Evolutionary conservation across 2,329 filamentous ascomycete genomes (phyloP).

Genomic region (Botryosphaeria dothidea): DNA sequence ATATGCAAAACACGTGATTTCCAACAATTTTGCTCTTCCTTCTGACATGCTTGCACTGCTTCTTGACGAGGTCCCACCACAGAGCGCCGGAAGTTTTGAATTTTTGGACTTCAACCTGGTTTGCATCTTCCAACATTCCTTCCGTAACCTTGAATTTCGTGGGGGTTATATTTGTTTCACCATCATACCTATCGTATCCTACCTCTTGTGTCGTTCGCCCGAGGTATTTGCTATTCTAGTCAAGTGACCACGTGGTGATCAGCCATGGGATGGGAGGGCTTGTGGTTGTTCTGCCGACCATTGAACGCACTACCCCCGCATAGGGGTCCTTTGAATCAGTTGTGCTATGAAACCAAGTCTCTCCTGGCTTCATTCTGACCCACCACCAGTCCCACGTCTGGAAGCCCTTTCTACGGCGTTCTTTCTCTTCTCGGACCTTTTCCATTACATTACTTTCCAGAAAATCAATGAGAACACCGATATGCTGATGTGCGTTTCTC

Average conservation of each 20-base stretch:
- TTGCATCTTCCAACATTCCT: background rate
- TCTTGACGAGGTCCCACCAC: constrained; percentile 17
- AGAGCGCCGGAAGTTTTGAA: constrained; percentile 3
- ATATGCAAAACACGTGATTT: too few relatives aligned
- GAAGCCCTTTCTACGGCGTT: constrained; percentile 1
- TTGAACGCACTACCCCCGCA: background rate
- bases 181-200: background rate
- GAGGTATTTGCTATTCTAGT: background rate
- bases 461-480: constrained; percentile 6
- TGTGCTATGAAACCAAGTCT: background rate
- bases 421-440: constrained; percentile 10
- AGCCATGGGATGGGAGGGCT: background rate
- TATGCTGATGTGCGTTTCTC: constrained; percentile 9
- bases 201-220: background rate
- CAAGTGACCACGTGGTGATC: background rate
- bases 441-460: constrained; percentile 17
- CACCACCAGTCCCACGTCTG: constrained; percentile 11
- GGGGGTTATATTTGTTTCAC: background rate
- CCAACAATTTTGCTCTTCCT: too few relatives aligned
- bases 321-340: background rate
- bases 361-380: constrained; percentile 11
- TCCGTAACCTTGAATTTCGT: background rate
- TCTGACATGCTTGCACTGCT: constrained; percentile 19
- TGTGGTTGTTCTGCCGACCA: background rate
- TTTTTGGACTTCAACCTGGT: background rate